Evolutionary conservation across 345 rosid species (phyloP), one percentile per base, ranked within the genome.

Genomic region (Eucalyptus caleyi): DNA sequence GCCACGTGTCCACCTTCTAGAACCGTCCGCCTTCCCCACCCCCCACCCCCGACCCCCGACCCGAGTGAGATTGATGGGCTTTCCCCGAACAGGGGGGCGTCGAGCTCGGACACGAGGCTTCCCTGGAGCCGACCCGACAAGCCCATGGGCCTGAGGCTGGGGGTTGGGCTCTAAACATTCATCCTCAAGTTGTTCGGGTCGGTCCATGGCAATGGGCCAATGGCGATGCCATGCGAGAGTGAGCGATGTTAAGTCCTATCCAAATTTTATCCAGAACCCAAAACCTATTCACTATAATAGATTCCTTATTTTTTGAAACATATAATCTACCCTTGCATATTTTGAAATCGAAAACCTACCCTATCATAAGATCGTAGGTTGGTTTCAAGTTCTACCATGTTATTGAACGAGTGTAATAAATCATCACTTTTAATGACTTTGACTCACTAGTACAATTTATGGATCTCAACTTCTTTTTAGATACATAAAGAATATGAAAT

Each of bases 1-100:
- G 92, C 92, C 96, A 93, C 95, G 94, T 93, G 94, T 88, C 50
- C n/a, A 9, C 13, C 49, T 91, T 89, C 94, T 50, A 88, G 94
- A 90, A 93, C 51, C 34, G 37, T 92, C 94, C 56, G 56, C 49
- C 7, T 11, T 18, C 44, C 42, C 44, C 23, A 1, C 2, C 16
- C 18, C 53, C 21, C 19, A 0, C 51, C 18, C 54, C 21, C 8
- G 1, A 16, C 8, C 21, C 9, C 23, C 30, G 30, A 30, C 45
- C 65, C 47, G 88, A 9, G n/a, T 16, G 9, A 51, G 13, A 13
- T 86, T 40, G 62, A 23, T 56, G 88, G 88, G 67, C 88, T 30
- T 77, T 40, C 4, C 81, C 44, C 24, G 81, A 34, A 34, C 81
- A 1, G 19, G 1, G 11, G 11, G 44, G 24, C 44, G 3, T 9